Base-by-base conservation (phyloP, 805 yeast species). In the Pichia paraexigua region DNA sequence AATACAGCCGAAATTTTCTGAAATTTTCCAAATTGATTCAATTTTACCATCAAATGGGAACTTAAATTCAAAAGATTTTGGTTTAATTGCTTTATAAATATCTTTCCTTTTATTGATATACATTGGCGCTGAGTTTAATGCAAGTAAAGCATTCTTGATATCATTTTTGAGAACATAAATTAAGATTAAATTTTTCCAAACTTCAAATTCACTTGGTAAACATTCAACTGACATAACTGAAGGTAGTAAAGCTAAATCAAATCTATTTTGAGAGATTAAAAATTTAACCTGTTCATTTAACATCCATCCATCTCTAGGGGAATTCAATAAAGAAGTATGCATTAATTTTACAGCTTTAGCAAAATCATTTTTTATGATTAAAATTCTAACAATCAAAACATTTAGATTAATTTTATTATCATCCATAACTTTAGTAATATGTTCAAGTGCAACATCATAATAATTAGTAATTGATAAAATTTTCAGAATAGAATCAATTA, bases 81-180 rank as follows among this genome's bases (percentile, higher is more conserved):
- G 74, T 17, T 61, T 59, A 7, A 79, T 71, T 53, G 79, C 67
- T 9, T 68, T 60, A 49, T 70, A 71, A 12, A 71, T 58, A 60
- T 82, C 87, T 56, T 64, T 70, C 46, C 70, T 73, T 53, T 65
- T 71, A 53, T 66, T 64, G 4, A 74, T 73, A 60, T 77, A 80
- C 77, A 87, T 79, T 9, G 96, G 95, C 45, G 88, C 76, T 1
- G 89, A 78, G 62, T 89, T 89, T 55, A 88, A 70, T 0, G 91
- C 75, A 41, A 80, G 62, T 41, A 89, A 68, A 0, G 95, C 95
- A 54, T 70, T 72, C 41, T 72, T 70, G 57, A 72, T 79, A 60
- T 87, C 80, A 46, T 74, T 77, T 45, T 61, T 68, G 39, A 82
- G 65, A 20, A 85, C 74, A 59, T 87, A 82, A 37, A 80, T 76